phyloP scores from a whole-genome alignment of 805 yeast genomes.

The Blastobotrys terrestris region DNA sequence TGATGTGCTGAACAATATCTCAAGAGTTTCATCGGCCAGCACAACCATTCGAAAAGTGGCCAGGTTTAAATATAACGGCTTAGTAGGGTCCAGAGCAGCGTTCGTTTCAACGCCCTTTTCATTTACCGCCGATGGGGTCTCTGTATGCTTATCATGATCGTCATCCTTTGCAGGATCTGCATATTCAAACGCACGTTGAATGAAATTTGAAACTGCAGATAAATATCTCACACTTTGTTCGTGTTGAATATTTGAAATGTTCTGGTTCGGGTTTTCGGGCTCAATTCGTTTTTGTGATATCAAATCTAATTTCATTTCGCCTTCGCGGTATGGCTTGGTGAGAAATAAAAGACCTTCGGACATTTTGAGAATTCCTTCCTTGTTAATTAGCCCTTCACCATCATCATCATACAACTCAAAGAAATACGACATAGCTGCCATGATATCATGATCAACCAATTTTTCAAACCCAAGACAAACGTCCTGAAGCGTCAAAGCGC shows the following conservation, averaged over 20 bases:
- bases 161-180: constrained; percentile 58
- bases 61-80: constrained; percentile 66
- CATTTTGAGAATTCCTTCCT: constrained; percentile 74
- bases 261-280: constrained; percentile 26
- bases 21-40: constrained; percentile 89
- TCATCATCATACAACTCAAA: constrained; percentile 67
- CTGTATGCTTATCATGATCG: constrained; percentile 6
- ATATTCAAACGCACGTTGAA: constrained; percentile 84
- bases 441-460: constrained; percentile 63
- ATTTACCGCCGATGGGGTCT: neutral
- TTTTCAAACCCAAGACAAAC: constrained; percentile 68
- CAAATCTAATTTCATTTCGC: constrained; percentile 47
- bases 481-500: constrained; percentile 56
- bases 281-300: constrained; percentile 60
- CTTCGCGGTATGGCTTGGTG: constrained; percentile 83
- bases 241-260: constrained; percentile 18
- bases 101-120: constrained; percentile 35
- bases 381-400: constrained; percentile 53
- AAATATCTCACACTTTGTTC: constrained; percentile 51
- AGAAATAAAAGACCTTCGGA: constrained; percentile 83
- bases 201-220: constrained; percentile 78
- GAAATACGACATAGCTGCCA: constrained; percentile 73
- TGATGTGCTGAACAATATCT: constrained; percentile 68
- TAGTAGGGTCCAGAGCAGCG: constrained; percentile 74
- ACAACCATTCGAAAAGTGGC: constrained; percentile 94